phyloP scores from a whole-genome alignment of 805 yeast genomes.

The Kodamaea kaohsiungensis region DNA sequence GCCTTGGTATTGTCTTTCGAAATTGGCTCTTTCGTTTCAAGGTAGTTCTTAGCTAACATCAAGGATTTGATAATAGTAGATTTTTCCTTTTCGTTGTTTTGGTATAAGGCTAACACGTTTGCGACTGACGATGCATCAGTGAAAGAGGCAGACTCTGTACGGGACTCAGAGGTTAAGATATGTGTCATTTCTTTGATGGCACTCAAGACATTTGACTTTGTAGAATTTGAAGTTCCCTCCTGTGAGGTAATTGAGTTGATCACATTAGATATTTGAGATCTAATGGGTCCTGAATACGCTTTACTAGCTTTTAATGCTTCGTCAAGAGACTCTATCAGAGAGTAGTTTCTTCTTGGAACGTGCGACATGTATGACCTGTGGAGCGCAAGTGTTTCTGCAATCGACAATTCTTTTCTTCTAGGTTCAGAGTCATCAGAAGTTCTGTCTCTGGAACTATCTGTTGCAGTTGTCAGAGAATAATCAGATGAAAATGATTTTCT shows the following conservation, averaged over 20 bases:
- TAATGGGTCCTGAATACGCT: constrained; percentile 14
- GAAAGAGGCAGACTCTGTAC: constrained; percentile 5
- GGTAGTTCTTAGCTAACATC: constrained; percentile 30
- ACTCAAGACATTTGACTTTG: constrained; percentile 30
- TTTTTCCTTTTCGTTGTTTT: constrained; percentile 21
- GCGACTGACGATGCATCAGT: constrained; percentile 17
- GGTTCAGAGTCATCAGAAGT: not conserved
- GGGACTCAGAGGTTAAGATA: constrained; percentile 21
- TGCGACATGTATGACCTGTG: constrained; percentile 48
- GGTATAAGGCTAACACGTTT: constrained; percentile 24
- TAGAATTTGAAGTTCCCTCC: constrained; percentile 15
- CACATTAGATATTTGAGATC: constrained; percentile 36
- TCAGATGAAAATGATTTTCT: not conserved
- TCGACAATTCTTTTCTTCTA: constrained; percentile 41
- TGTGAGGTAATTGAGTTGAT: constrained; percentile 33
- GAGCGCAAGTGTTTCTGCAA: constrained; percentile 61
- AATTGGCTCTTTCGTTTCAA: constrained; percentile 18
- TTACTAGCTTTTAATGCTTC: constrained; percentile 21
- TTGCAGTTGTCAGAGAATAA: not conserved
- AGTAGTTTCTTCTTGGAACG: constrained; percentile 27
- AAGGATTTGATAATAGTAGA: constrained; percentile 30
- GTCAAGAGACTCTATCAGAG: constrained; percentile 28
- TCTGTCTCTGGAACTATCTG: not conserved
- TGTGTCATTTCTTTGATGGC: constrained; percentile 43
- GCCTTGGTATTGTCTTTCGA: constrained; percentile 21